A percentile compares a stretch with the other conserved stretches of the same genome.
Evolutionary conservation across 805 yeast genomes (phyloP).

Genomic region (Yarrowia sp.): DNA sequence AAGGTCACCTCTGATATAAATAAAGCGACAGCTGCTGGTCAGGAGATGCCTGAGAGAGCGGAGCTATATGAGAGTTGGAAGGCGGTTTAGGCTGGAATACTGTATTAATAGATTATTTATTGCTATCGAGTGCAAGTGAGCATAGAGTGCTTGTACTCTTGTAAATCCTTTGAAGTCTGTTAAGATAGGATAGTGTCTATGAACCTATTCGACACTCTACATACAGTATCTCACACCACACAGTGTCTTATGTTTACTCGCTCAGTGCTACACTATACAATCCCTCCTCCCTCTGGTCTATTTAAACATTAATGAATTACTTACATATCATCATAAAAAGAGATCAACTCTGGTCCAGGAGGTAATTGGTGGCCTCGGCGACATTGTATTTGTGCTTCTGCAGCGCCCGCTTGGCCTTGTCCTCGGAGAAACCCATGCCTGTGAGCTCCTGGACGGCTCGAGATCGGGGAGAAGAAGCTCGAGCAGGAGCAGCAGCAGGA

Average conservation of each 20-base stretch:
- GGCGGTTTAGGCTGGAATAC: background rate
- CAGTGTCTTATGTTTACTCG: no score
- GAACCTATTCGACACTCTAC: no score
- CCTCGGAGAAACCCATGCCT: conserved; percentile 86
- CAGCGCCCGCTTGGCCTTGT: conserved; percentile 72
- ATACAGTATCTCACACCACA: no score
- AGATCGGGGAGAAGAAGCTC: conserved; percentile 52
- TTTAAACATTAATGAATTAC: conserved; percentile 25
- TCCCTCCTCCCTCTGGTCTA: background rate
- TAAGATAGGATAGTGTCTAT: no score
- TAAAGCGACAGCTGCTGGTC: conserved; percentile 1
- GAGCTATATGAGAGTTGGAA: conserved; percentile 24
- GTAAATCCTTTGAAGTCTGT: no score
- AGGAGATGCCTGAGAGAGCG: conserved; percentile 17
- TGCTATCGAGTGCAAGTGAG: background rate
- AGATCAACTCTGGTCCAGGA: conserved; percentile 60
- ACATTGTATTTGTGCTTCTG: conserved; percentile 73
- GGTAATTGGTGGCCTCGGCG: conserved; percentile 84
- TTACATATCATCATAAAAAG: conserved; percentile 16
- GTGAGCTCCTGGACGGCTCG: conserved; percentile 76
- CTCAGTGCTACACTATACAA: no score
- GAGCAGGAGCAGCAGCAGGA: conserved; percentile 40
- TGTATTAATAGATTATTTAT: conserved; percentile 23
- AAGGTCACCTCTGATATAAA: conserved; percentile 18
- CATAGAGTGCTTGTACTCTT: no score